Evolutionary conservation across 1,139 yeast genomes (phyloP).

Genomic region (Kodamaea ohmeri): DNA sequence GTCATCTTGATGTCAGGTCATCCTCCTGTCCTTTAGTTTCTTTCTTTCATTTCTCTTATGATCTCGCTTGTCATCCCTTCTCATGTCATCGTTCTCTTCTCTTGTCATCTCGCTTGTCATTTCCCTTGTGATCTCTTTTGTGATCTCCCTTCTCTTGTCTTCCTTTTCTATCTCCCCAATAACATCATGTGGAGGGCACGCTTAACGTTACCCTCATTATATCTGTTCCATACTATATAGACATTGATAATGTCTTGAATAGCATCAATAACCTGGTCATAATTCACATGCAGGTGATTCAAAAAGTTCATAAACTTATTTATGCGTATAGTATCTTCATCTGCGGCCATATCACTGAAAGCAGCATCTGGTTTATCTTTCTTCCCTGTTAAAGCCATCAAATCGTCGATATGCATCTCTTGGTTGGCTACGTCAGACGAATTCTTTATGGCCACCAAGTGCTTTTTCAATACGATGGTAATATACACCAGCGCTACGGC

Average conservation of each 20-base stretch:
- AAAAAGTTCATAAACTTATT: conserved; percentile 61
- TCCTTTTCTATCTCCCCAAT: conserved; percentile 25
- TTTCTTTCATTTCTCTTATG: no score
- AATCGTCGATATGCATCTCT: conserved; percentile 40
- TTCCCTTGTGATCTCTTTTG: no score
- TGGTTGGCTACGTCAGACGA: conserved; percentile 2
- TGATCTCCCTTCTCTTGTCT: no score
- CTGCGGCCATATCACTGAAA: conserved; percentile 30
- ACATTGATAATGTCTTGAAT: conserved; percentile 78
- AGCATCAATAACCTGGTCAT: conserved; percentile 74
- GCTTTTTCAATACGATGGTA: conserved; percentile 58
- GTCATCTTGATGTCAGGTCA: no score
- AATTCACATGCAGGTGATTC: conserved; percentile 72
- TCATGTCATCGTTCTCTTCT: no score
- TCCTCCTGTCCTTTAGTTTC: no score
- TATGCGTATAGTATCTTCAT: conserved; percentile 44
- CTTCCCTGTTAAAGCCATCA: conserved; percentile 29
- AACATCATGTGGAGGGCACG: conserved; percentile 44
- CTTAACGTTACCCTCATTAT: conserved; percentile 57
- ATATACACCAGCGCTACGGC: conserved; percentile 81
- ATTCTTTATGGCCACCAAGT: conserved; percentile 23
- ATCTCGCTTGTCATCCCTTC: no score
- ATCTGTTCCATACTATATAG: conserved; percentile 81
- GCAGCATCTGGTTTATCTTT: conserved; percentile 12
- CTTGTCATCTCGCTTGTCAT: no score